phyloP scores from a whole-genome alignment of 2,329 filamentous ascomycete genomes.

The Akanthomyces lecanii region DNA sequence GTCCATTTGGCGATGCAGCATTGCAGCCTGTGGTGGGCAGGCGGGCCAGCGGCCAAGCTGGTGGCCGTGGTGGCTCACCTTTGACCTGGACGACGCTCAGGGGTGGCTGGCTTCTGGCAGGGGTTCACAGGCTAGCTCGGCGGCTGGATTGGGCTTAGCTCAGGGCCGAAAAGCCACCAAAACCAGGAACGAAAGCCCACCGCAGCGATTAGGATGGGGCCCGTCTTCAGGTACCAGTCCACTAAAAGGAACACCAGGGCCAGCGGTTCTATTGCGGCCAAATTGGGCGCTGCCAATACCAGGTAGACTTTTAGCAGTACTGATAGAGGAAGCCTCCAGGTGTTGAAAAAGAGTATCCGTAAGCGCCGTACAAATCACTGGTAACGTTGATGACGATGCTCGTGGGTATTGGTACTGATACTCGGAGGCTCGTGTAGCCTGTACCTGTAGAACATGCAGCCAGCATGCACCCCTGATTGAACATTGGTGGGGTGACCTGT shows the following conservation, averaged over 20 bases:
- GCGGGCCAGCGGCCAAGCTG: not conserved
- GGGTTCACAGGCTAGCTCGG: not conserved
- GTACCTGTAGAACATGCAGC: not conserved
- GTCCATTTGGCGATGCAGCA: not conserved
- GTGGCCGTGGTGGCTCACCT: not conserved
- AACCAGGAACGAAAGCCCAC: not conserved
- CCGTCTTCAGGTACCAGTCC: too few relatives aligned
- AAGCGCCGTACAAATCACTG: too few relatives aligned
- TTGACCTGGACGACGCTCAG: not conserved
- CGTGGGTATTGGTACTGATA: too few relatives aligned
- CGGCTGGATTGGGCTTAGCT: not conserved
- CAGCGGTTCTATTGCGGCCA: too few relatives aligned
- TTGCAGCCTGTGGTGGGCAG: not conserved
- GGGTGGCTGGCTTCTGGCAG: not conserved
- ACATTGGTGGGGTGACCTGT: not conserved
- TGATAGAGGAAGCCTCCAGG: too few relatives aligned
- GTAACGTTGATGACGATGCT: too few relatives aligned
- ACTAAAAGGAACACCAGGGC: too few relatives aligned
- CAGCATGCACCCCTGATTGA: not conserved
- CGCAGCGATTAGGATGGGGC: not conserved
- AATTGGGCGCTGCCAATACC: too few relatives aligned
- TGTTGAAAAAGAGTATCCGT: too few relatives aligned
- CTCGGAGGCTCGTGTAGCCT: too few relatives aligned
- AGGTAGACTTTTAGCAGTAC: too few relatives aligned
- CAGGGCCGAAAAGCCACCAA: not conserved